Evolutionary conservation across 805 yeast genomes (phyloP).

Genomic region (Lipomyces spencermartinsiae): DNA sequence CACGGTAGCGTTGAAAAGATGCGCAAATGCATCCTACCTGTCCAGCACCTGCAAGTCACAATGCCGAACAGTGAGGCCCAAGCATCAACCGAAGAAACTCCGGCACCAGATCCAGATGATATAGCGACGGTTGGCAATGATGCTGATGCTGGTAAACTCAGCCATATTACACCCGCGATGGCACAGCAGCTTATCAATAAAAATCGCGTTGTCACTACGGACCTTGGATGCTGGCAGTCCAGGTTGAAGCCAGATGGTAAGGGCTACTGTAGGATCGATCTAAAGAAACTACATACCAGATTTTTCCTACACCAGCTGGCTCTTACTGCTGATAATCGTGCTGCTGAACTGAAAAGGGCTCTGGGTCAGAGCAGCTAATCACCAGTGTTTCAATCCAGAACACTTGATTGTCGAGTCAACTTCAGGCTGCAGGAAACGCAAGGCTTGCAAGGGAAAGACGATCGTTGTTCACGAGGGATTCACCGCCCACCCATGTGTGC

Average conservation of each 20-base stretch:
- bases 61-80: neutral
- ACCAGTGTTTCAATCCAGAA: neutral
- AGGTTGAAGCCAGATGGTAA: neutral
- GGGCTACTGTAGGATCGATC: neutral
- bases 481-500: neutral
- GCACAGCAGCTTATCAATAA: neutral
- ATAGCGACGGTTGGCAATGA: neutral
- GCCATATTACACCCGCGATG: neutral
- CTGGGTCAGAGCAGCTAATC: neutral
- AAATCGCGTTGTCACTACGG: neutral
- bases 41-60: neutral
- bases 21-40: neutral
- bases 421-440: neutral
- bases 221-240: neutral
- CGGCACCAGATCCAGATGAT: neutral
- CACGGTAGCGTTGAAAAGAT: neutral
- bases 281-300: no score
- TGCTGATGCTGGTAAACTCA: neutral
- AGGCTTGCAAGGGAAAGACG: neutral
- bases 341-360: neutral
- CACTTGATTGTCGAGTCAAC: neutral
- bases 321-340: neutral
- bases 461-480: neutral
- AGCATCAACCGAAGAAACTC: neutral
- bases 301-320: neutral